Percentiles rank a stretch among this genome's conserved stretches.
phyloP scores from a whole-genome alignment of 1,284 basidiomycete species.

The Boletus coffeatus region DNA sequence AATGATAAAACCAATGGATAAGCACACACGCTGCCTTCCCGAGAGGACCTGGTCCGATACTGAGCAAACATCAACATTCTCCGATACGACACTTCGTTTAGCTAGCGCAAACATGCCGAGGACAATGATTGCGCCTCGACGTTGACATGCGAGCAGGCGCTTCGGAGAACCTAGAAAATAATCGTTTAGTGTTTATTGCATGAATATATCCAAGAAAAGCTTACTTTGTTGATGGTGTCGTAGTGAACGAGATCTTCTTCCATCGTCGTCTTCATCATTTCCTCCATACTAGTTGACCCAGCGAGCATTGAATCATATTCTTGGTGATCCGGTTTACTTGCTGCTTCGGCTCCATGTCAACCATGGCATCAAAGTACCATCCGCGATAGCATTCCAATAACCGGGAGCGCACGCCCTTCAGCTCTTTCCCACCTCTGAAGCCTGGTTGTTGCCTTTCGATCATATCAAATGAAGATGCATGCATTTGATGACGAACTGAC shows the following conservation, averaged over 20 bases:
- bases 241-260: constrained; percentile 75
- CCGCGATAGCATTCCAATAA: constrained; percentile 88
- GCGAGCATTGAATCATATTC: constrained; percentile 95
- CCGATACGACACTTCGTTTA: constrained; percentile 78
- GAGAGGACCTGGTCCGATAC: constrained; percentile 81
- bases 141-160: constrained; percentile 74
- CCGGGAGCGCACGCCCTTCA: constrained; percentile 85
- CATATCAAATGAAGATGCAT: constrained; percentile 95
- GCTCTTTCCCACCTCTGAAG: constrained; percentile 79
- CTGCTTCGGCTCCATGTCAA: constrained; percentile 69
- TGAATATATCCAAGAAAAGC: constrained; percentile 25
- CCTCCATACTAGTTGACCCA: constrained; percentile 93
- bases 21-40: constrained; percentile 57
- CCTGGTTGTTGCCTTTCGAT: constrained; percentile 89
- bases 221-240: constrained; percentile 85
- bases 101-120: constrained; percentile 94
- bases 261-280: constrained; percentile 96
- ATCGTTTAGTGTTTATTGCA: not conserved
- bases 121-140: constrained; percentile 91
- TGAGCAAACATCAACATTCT: constrained; percentile 83
- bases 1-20: not conserved
- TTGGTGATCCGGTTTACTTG: constrained; percentile 95
- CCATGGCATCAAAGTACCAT: constrained; percentile 84
- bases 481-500: constrained; percentile 79
- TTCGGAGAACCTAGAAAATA: constrained; percentile 59